Conservation (phyloP, 371 early-diverging fungal species). For the Batrachochytrium dendrobatidis region DNA sequence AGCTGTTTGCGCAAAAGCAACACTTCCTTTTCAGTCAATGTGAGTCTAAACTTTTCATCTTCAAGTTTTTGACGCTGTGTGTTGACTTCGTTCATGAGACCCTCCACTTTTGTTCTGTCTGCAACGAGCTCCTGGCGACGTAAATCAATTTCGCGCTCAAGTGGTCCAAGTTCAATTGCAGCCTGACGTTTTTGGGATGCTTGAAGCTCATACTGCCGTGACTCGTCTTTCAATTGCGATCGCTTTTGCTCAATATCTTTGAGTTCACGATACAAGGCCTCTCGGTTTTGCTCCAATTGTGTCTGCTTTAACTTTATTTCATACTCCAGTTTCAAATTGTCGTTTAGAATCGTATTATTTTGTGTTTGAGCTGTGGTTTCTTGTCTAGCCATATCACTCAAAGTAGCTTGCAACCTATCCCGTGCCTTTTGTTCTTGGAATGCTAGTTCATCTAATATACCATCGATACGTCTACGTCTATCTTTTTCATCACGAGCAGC, state of each 20-base stretch:
- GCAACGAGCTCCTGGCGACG: neutral
- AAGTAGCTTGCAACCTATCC: neutral
- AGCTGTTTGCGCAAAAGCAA: slow-evolving; percentile 8
- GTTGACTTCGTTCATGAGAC: slow-evolving; percentile 7
- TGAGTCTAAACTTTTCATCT: slow-evolving; percentile 13
- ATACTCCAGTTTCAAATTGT: neutral
- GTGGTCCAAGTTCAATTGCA: neutral
- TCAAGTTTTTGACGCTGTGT: slow-evolving; percentile 11
- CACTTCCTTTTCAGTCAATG: slow-evolving; percentile 14
- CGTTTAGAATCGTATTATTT: neutral
- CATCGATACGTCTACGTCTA: neutral
- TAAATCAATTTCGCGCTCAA: neutral
- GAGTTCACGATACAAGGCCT: neutral
- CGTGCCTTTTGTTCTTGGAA: slow-evolving; percentile 2
- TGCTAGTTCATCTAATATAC: neutral
- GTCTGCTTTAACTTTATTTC: neutral
- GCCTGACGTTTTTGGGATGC: slow-evolving; percentile 6
- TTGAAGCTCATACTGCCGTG: neutral
- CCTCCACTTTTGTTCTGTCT: slow-evolving; percentile 6
- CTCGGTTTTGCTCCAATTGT: neutral
- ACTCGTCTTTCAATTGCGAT: neutral
- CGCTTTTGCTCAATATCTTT: slow-evolving; percentile 1
- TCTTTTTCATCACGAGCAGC: neutral
- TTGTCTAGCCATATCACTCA: neutral
- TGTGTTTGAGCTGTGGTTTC: neutral